Conservation (phyloP, 495 filamentous ascomycete genomes). For the Lineolata rhizophorae region DNA sequence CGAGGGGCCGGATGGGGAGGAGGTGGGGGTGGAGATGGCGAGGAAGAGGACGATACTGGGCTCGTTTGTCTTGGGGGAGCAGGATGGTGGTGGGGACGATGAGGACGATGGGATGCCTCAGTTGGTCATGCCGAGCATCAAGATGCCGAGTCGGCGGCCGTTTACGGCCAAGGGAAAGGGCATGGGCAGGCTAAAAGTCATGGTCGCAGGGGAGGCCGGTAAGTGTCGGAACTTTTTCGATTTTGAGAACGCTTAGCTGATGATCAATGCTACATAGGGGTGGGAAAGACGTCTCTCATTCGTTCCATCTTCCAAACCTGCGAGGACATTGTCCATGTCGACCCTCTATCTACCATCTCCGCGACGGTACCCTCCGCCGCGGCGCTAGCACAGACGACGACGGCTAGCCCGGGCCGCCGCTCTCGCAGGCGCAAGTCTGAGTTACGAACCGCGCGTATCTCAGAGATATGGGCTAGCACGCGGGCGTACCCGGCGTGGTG, state of each 20-base stretch:
- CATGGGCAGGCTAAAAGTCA: conserved; percentile 69
- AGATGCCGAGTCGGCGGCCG: conserved; percentile 78
- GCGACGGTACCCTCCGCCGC: too few relatives aligned
- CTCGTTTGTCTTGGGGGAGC: conserved; percentile 4
- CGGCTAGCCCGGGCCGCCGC: conserved; percentile 8
- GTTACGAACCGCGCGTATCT: conserved; percentile 25
- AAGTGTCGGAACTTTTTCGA: conserved; percentile 11
- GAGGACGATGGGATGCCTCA: conserved; percentile 36
- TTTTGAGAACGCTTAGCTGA: conserved; percentile 1
- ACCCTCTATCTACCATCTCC: conserved; percentile 37
- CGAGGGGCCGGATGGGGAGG: too few relatives aligned
- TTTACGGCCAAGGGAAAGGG: conserved; percentile 74
- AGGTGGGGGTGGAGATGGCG: too few relatives aligned
- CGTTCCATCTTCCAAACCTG: conserved; percentile 87
- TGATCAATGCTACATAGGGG: too few relatives aligned
- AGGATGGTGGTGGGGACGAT: conserved; percentile 1
- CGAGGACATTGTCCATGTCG: conserved; percentile 91
- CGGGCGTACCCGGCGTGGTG: conserved; percentile 87
- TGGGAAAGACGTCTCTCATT: conserved; percentile 80
- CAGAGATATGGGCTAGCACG: conserved; percentile 82
- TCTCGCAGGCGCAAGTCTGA: conserved; percentile 11
- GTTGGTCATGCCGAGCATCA: conserved; percentile 93
- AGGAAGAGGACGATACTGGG: conserved; percentile 26
- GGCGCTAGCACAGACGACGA: too few relatives aligned
- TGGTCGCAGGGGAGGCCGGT: conserved; percentile 73